phyloP scores from a whole-genome alignment of 2,329 filamentous ascomycete genomes.

The Aspergillus fumigatus region DNA sequence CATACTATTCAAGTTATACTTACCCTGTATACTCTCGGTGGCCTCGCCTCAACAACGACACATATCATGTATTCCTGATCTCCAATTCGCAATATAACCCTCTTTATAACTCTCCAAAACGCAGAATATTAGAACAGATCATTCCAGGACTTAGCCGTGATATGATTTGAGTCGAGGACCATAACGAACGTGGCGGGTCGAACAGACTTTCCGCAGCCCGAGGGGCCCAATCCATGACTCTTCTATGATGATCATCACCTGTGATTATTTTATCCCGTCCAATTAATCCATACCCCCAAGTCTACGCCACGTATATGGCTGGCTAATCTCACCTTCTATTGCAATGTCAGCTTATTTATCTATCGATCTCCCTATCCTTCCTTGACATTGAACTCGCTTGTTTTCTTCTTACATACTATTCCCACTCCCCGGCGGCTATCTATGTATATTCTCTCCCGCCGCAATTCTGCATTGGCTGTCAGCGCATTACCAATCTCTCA shows the following conservation, averaged over 20 bases:
- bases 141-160: neutral
- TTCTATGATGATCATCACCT: neutral
- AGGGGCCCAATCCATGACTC: neutral
- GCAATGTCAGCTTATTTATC: neutral
- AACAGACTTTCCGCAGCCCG: neutral
- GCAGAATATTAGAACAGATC: neutral
- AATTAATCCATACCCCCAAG: too few relatives aligned
- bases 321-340: neutral
- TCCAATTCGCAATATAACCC: neutral
- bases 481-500: neutral
- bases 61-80: neutral
- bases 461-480: too few relatives aligned
- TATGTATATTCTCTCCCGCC: neutral
- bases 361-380: too few relatives aligned
- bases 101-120: neutral
- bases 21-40: neutral
- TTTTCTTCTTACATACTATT: neutral
- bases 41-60: neutral
- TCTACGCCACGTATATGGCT: too few relatives aligned
- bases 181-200: neutral
- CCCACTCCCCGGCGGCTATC: too few relatives aligned
- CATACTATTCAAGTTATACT: neutral
- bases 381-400: neutral
- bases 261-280: neutral
- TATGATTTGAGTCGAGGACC: too few relatives aligned